Base-by-base conservation (phyloP, 176 grass and related monocot species). In the Oryza meyeriana region DNA sequence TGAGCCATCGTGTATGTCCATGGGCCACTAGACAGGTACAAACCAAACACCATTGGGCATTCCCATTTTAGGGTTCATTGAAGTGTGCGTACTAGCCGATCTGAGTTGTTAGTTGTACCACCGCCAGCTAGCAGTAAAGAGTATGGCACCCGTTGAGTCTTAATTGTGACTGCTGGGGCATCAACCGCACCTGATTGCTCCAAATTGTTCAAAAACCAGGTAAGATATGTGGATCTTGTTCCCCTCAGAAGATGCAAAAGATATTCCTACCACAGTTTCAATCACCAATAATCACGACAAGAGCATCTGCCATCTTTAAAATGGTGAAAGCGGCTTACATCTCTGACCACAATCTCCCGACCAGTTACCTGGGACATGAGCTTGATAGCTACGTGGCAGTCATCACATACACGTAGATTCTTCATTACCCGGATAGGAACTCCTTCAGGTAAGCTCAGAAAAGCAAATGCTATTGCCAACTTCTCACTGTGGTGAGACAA, bases 361-460 rank as follows among this genome's bases (percentile, higher is more conserved):
- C 61, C 55, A 31, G 52, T 88, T 64, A 94, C 85, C 29, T 82
- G 81, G 39, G 89, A 89, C 35, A 94, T 91, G 38, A 87, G 82
- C 78, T 89, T 94, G 26, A 94, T 94, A 79, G 89, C 92, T 22
- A 85, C 68, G 79, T 91, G 92, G 68, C 92, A 94, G 86, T 94
- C 89, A 87, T 91, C 84, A 10, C 89, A 94, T 22, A 94, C 81
- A n/a, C 92, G 92, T 52, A 94, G 42, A 61, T 91, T 94, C 74
- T 94, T 94, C 92, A 94, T 94, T 42, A 94, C 71, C 33, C 86
- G 89, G 22, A 94, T 94, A 79, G 92, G 77, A 79, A 69, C 81
- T 76, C 89, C 89, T 72, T 66, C 71, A 27, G 84, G 92, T 68
- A 91, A 75, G 63, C 81, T 91, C 71, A 94, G 78, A 70, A 89